Evolutionary conservation across 148 eudicot genomes (phyloP), one percentile per base, ranked within the genome.

Genomic region (Rheum nobile): DNA sequence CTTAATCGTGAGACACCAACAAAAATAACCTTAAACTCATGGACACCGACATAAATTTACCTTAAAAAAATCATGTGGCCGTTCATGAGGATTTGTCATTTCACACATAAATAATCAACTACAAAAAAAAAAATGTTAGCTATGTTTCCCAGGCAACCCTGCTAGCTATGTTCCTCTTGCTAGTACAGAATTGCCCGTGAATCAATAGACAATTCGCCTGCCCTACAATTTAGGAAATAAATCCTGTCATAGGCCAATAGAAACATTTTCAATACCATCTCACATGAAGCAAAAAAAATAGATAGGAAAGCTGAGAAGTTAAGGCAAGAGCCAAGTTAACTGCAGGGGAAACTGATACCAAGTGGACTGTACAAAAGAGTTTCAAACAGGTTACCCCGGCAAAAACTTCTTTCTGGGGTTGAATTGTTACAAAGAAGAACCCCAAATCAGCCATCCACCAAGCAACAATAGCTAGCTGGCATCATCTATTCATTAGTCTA

Each of bases 401-500:
- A 63, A 24, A 55, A 12, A 55, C 32, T 32, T 63, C 14, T 63
- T 12, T 13, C 38, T 63, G 8, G 38, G n/a, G 37, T 4, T 63
- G 38, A 24, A 63, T 32, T 29, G 38, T 63, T 63, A 31, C 69
- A 63, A 59, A 26, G 16, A 57, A 57, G 67, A 28, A 26, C 16
- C 1, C 26, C 61, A 54, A 57, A 57, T 24, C 26, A 57, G 14
- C 19, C 61, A 54, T 54, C 29, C 28, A 54, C 26, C 28, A 54
- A 54, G 28, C 28, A 21, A 46, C n/a, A 46, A 52, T 54, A n/a
- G n/a, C 12, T 44, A 44, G 0, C 48, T 5, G 48, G 13, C 0
- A 44, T 44, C 26, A 54, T 24, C 9, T 6, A 54, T 24, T 54
- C 8, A 59, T 59, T 78, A 83, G 52, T 46, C 52, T 46, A 55